Conservation (phyloP, 345 rosid genomes). For the Arabis hirsuta region DNA sequence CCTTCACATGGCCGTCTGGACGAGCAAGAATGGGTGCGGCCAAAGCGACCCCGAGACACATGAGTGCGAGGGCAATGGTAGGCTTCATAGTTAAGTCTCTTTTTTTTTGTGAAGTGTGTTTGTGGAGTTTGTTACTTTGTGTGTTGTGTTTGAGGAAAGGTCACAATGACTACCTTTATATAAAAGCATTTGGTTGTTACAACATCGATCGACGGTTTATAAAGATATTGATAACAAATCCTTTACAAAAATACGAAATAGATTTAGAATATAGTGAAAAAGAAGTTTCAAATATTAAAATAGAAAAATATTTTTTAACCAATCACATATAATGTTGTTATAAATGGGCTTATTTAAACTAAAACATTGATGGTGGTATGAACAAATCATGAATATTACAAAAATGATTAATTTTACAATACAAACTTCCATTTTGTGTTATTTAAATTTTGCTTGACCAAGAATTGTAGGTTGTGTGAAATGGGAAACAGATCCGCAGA, state of each 20-base stretch:
- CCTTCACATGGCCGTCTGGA: conserved; percentile 27
- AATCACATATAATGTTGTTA: too few species aligned
- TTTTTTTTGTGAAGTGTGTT: not conserved
- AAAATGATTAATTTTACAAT: too few species aligned
- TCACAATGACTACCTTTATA: not conserved
- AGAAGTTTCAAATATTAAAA: too few species aligned
- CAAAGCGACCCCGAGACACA: conserved; percentile 19
- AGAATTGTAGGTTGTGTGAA: too few species aligned
- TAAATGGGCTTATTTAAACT: too few species aligned
- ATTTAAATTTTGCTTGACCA: too few species aligned
- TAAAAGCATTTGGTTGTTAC: conserved; percentile 1
- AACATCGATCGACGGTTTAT: not conserved
- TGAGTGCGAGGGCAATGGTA: not conserved
- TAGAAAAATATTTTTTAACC: too few species aligned
- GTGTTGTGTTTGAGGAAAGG: not conserved
- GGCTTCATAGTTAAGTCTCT: not conserved
- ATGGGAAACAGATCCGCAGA: too few species aligned
- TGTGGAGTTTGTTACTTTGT: not conserved
- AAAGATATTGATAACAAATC: not conserved
- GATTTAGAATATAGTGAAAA: not conserved
- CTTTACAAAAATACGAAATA: not conserved
- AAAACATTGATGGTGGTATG: too few species aligned
- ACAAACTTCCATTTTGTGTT: too few species aligned
- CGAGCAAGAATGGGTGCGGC: conserved; percentile 21
- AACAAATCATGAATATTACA: too few species aligned